Evolutionary conservation across 1,139 yeast species (phyloP).

Genomic region (Casaregolazyma lundiana): DNA sequence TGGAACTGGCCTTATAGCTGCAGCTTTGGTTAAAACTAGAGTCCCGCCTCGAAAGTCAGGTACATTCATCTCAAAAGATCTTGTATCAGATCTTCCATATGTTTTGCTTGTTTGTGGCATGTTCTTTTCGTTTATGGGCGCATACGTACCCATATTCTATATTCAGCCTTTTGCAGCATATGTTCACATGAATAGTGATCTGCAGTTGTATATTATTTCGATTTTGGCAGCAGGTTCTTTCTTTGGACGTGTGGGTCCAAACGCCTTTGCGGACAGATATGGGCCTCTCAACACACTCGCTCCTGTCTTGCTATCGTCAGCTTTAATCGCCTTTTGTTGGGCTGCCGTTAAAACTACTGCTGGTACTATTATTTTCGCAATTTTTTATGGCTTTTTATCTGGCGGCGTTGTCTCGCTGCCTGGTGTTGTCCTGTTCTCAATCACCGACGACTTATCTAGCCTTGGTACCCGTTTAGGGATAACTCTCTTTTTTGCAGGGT

Average conservation of each 20-base stretch:
- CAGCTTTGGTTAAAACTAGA: slow-evolving; percentile 23
- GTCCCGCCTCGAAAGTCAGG: slow-evolving; percentile 32
- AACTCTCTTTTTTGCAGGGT: slow-evolving; percentile 50
- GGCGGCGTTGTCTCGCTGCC: slow-evolving; percentile 44
- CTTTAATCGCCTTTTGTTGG: slow-evolving; percentile 31
- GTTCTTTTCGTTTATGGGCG: slow-evolving; percentile 32
- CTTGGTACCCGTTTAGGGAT: slow-evolving; percentile 52
- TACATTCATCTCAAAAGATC: slow-evolving; percentile 26
- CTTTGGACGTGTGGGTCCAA: slow-evolving; percentile 49
- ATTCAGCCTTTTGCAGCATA: slow-evolving; percentile 30
- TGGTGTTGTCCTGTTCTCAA: slow-evolving; percentile 43
- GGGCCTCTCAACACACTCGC: slow-evolving; percentile 45
- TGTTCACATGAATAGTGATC: slow-evolving; percentile 21
- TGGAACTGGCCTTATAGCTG: slow-evolving; percentile 24
- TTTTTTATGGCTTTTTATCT: slow-evolving; percentile 47
- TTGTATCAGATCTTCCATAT: slow-evolving; percentile 31
- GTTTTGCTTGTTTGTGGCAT: slow-evolving; percentile 28
- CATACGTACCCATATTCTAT: slow-evolving; percentile 36
- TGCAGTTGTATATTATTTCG: slow-evolving; percentile 38
- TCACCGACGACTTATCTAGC: slow-evolving; percentile 42
- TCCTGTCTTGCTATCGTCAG: slow-evolving; percentile 22
- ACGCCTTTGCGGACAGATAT: slow-evolving; percentile 41
- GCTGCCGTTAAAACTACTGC: slow-evolving; percentile 38
- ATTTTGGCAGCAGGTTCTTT: slow-evolving; percentile 49
- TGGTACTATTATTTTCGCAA: slow-evolving; percentile 40